Base-by-base conservation (phyloP, 345 rosid species). In the Theobroma cacao region DNA sequence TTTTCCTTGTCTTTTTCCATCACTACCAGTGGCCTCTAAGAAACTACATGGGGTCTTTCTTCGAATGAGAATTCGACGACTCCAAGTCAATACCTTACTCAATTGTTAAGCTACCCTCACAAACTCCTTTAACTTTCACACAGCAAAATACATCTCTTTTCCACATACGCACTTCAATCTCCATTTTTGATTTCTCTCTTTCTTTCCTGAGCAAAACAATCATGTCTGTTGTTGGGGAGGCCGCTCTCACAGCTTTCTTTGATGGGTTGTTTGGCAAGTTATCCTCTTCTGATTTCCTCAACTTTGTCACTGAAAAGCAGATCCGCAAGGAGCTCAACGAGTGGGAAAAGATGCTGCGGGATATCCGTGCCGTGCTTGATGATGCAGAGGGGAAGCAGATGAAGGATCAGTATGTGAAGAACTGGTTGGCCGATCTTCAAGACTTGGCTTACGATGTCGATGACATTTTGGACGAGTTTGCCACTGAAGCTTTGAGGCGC, bases 391-490 rank as follows among this genome's bases (percentile, higher is more conserved):
- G 65, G 78, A 73, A 74, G 50, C 78, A 66, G 65, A 31, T 74
- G 64, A 72, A n/a, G 22, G 65, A 59, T 36, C 56, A 34, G 1
- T 2, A n/a, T 56, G 48, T 62, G 43, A 60, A 22, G 61, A 2
- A 10, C 12, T 80, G 85, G 80, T 20, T 79, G 45, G 30, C 28
- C 20, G 74, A 80, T 18, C 77, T 56, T 77, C 40, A 40, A 33
- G 76, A 77, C 20, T 31, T 76, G 38, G 28, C 61, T 6, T 83
- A 83, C 58, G 83, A 83, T n/a, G 59, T 77, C 5, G 85, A 80
- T n/a, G 85, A 83, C 63, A 34, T 80, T 24, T 30, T 83, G 28
- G 83, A 83, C 50, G 81, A 83, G 64, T 73, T 83, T 38, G 60
- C 80, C 13, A 59, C 47, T 5, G 28, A 65, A 18, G 75, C 68